phyloP scores from a whole-genome alignment of 257 asterid species.

The Fraxinus excelsior region DNA sequence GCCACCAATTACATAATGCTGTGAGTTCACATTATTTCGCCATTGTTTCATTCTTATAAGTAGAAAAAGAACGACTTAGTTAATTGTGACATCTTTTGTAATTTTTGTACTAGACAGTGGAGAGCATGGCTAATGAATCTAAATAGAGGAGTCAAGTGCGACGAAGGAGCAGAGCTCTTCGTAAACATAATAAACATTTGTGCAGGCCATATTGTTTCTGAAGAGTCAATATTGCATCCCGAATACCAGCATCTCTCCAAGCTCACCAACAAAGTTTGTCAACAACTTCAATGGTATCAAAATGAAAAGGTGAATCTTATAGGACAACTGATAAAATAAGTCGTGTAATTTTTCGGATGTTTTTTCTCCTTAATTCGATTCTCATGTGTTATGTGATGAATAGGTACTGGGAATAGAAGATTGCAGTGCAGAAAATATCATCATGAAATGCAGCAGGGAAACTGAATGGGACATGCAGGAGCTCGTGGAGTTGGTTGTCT shows the following conservation, averaged over 20 bases:
- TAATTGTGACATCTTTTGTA: neutral
- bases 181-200: conserved; percentile 41
- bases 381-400: neutral
- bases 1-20: conserved; percentile 21
- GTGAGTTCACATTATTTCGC: conserved; percentile 28
- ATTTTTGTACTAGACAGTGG: conserved; percentile 32
- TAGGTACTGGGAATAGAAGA: neutral
- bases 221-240: conserved; percentile 17
- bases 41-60: neutral
- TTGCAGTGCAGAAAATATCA: neutral
- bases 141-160: conserved; percentile 8
- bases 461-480: conserved; percentile 32
- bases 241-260: conserved; percentile 39
- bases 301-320: conserved; percentile 21
- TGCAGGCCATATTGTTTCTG: conserved; percentile 20
- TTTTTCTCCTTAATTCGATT: no score
- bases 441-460: conserved; percentile 20
- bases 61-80: neutral
- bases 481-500: conserved; percentile 33
- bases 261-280: conserved; percentile 39
- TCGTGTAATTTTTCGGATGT: neutral
- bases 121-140: conserved; percentile 38
- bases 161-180: conserved; percentile 40
- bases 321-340: neutral
- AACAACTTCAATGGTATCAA: conserved; percentile 23